A percentile compares a stretch with the other conserved stretches of the same genome.
These are phyloP conservation scores for Populus simonii DNA, from an alignment of 345 rosid species.

Conservation along the genomic window DNA sequence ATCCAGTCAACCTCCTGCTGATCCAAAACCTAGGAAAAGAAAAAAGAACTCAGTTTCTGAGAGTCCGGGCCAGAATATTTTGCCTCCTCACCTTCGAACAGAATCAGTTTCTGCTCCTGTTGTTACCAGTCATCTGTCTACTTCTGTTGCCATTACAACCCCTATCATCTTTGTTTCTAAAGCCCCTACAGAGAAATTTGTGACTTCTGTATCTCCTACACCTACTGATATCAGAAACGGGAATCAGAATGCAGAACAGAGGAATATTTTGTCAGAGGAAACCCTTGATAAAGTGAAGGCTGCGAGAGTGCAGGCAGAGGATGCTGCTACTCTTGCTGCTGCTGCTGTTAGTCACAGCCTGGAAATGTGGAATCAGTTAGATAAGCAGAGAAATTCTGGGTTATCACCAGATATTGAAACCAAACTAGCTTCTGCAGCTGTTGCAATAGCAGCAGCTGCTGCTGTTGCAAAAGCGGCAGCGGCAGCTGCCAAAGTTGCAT, in stretches of 20 bases:
- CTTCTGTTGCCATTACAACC: slow-evolving; percentile 38
- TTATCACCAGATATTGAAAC: slow-evolving; percentile 56
- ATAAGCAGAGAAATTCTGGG: slow-evolving; percentile 51
- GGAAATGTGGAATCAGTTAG: slow-evolving; percentile 73
- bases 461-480: slow-evolving; percentile 98
- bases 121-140: slow-evolving; percentile 30
- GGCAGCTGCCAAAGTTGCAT: slow-evolving; percentile 92
- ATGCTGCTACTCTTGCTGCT: slow-evolving; percentile 75
- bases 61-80: slow-evolving; percentile 40
- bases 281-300: slow-evolving; percentile 57
- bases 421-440: slow-evolving; percentile 80
- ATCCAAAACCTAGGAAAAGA: slow-evolving; percentile 70
- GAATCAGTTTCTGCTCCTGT: slow-evolving; percentile 40
- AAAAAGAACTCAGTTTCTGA: slow-evolving; percentile 57
- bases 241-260: slow-evolving; percentile 38
- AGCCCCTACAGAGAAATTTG: slow-evolving; percentile 36
- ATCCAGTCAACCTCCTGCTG: slow-evolving; percentile 51
- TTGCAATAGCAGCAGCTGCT: slow-evolving; percentile 82
- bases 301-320: slow-evolving; percentile 74
- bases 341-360: slow-evolving; percentile 69
- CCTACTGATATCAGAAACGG: slow-evolving; percentile 35
- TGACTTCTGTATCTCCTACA: slow-evolving; percentile 40
- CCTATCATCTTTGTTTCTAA: slow-evolving; percentile 41
- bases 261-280: slow-evolving; percentile 55
- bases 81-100: slow-evolving; percentile 45